Conservation (phyloP, 208 protist genomes). For the Wallacemonas rigidus region DNA sequence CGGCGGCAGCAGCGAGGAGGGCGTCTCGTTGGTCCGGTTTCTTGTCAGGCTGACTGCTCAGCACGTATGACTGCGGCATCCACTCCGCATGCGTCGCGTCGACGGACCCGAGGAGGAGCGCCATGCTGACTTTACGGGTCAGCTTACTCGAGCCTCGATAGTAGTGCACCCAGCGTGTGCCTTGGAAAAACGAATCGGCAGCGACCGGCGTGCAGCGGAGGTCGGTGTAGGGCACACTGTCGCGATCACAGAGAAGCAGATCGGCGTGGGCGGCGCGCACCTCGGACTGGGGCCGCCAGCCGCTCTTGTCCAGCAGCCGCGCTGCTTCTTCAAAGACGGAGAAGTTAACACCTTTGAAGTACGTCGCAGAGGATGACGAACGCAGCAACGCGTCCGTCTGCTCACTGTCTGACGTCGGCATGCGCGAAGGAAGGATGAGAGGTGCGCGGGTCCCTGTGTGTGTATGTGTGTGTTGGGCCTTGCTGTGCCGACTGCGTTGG, state of each 20-base stretch:
- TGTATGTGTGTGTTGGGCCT: not conserved
- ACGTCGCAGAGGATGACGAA: not conserved
- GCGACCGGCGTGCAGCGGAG: constrained; percentile 66
- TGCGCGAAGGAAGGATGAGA: not conserved
- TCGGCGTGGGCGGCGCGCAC: constrained; percentile 34
- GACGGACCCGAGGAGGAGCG: constrained; percentile 42
- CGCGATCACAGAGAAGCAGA: constrained; percentile 81
- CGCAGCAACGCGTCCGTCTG: not conserved
- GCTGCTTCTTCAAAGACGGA: constrained; percentile 88
- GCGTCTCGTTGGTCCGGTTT: constrained; percentile 52
- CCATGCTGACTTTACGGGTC: constrained; percentile 85
- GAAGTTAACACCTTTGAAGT: constrained; percentile 47
- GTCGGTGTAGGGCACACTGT: constrained; percentile 73
- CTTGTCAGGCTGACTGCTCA: constrained; percentile 62
- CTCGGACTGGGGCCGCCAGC: constrained; percentile 45
- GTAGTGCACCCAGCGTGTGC: constrained; percentile 88
- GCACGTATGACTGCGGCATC: constrained; percentile 79
- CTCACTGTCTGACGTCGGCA: not conserved
- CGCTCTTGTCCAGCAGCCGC: constrained; percentile 51
- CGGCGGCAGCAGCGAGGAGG: constrained; percentile 38
- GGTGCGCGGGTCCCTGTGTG: not conserved
- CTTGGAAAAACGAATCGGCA: constrained; percentile 53
- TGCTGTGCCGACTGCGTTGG: too few relatives aligned
- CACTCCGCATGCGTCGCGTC: constrained; percentile 52
- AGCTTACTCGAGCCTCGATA: constrained; percentile 81